Evolutionary conservation across 164 flowering plant species (phyloP), one percentile per base, ranked within the genome.

Genomic region (Aristolochia californica): DNA sequence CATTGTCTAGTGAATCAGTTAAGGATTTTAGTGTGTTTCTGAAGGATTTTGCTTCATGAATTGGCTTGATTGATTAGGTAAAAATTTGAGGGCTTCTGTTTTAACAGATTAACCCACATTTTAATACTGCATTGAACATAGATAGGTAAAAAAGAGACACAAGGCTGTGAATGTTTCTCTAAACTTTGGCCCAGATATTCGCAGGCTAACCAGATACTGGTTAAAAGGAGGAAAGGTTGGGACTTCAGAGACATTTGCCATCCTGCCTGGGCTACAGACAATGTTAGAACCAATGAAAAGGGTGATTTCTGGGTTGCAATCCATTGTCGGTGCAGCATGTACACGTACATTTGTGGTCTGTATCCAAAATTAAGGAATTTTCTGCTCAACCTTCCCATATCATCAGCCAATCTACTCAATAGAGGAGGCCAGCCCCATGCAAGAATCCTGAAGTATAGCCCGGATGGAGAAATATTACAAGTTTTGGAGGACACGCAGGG

Each of bases 301-400:
- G 97, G 98, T 14, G 88, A 87, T 26, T 88, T 93, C 43, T 88
- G 97, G 98, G 98, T 93, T 25, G 98, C 89, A 34, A 47, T 93
- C 51, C 89, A 82, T 66, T 72, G 82, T 44, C 78, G 86, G 7
- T 74, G 82, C 30, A 59, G 65, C 56, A 24, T 66, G 58, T 80
- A 73, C 60, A 15, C 67, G 21, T 55, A 83, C 58, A 0, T 78
- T 0, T 15, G 43, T 4, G 77, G 76, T 10, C 21, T 56, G 10
- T 71, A 76, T 68, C 95, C 97, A 9, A 59, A 67, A 60, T 26
- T 82, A 2, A 60, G 96, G 68, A 69, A 58, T 26, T 66, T 81
- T 43, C 5, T 78, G 44, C 83, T 91, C 53, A 83, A 78, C 70
- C 83, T 91, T 48, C 96, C 98, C 0, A 71, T 86, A n/a, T n/a